These are phyloP conservation scores for Anisodus tanguticus DNA, from an alignment of 257 asterid genomes.

Conservation along the genomic window DNA sequence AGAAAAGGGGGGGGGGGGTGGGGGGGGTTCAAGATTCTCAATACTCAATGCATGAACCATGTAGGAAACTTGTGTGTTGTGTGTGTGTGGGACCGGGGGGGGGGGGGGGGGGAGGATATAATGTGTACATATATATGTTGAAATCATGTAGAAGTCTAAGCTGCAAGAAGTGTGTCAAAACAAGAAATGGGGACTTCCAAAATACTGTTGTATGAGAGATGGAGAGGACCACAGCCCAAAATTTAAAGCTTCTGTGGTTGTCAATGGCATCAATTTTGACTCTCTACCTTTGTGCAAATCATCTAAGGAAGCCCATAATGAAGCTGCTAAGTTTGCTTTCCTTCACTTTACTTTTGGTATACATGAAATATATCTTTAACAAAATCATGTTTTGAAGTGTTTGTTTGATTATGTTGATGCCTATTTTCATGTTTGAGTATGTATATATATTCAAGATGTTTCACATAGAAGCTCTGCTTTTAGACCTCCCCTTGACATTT, in stretches of 20 bases:
- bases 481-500: not conserved
- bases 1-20: not conserved
- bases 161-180: constrained; percentile 54
- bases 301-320: constrained; percentile 51
- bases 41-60: constrained; percentile 29
- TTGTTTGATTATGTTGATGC: not conserved
- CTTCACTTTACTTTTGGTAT: constrained; percentile 54
- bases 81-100: not conserved
- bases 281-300: constrained; percentile 40
- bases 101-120: too few relatives aligned
- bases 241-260: constrained; percentile 58
- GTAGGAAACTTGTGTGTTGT: not conserved
- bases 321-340: constrained; percentile 54
- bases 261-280: constrained; percentile 45
- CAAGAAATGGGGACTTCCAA: constrained; percentile 50
- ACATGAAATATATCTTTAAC: not conserved
- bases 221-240: constrained; percentile 54
- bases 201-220: constrained; percentile 46
- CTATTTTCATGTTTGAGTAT: not conserved
- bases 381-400: not conserved
- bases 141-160: constrained; percentile 52
- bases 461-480: not conserved
- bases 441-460: not conserved
- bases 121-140: not conserved
- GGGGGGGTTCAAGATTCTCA: not conserved